Evolutionary conservation across 2,329 filamentous ascomycete genomes (phyloP).

Genomic region (Nothomitra cinnamomea): DNA sequence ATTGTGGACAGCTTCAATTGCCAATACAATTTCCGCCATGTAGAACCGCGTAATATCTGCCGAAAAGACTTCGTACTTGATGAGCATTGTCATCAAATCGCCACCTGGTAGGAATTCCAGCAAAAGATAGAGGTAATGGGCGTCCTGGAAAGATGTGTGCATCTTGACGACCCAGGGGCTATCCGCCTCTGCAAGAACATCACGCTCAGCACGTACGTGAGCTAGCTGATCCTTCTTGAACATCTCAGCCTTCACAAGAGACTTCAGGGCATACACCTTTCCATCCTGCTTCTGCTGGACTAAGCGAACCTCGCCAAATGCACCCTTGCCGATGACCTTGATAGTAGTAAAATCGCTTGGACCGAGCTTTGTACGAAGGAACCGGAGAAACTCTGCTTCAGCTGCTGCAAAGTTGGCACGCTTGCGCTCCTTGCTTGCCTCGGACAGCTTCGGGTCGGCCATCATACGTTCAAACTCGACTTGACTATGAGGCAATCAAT

Average conservation of each 20-base stretch:
- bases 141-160: constrained; percentile 94
- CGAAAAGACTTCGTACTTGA: constrained; percentile 99
- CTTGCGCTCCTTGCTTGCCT: constrained; percentile 4
- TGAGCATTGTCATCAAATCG: constrained; percentile 99
- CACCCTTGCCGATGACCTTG: constrained; percentile 98
- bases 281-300: constrained; percentile 92
- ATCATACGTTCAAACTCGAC: constrained; percentile 78
- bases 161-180: constrained; percentile 99
- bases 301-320: constrained; percentile 94
- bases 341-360: constrained; percentile 90
- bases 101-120: constrained; percentile 99
- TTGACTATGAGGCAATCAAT: constrained; percentile 5
- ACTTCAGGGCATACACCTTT: constrained; percentile 97
- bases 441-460: constrained; percentile 50
- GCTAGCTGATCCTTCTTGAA: constrained; percentile 98
- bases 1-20: constrained; percentile 97
- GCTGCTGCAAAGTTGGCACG: constrained; percentile 2
- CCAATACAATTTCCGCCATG: constrained; percentile 93
- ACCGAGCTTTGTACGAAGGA: constrained; percentile 82
- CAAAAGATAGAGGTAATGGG: constrained; percentile 91
- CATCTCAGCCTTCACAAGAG: constrained; percentile 97
- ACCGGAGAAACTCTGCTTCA: constrained; percentile 51
- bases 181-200: constrained; percentile 97
- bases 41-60: constrained; percentile 98
- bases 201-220: constrained; percentile 91